These are phyloP conservation scores for Bolboschoenoplectus hybrid DNA, from an alignment of 202 grass and related monocot species.

Conservation along the genomic window DNA sequence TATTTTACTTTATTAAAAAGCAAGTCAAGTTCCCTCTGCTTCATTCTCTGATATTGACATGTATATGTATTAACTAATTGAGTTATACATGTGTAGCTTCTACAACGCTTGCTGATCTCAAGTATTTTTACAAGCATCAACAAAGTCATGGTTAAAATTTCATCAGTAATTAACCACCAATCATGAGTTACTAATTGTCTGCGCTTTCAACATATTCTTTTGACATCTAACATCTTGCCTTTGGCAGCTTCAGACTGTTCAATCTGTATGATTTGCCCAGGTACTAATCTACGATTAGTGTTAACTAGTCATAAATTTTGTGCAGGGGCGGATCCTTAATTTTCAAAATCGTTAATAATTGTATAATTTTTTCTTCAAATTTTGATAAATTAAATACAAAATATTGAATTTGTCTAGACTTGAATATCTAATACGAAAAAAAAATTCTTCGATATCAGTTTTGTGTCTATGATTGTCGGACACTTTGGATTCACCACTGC, in stretches of 20 bases:
- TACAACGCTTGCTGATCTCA: constrained; percentile 1
- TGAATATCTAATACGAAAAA: too few relatives aligned
- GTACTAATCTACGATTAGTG: not conserved
- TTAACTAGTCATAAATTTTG: not conserved
- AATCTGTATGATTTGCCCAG: not conserved
- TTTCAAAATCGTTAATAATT: too few relatives aligned
- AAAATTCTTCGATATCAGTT: too few relatives aligned
- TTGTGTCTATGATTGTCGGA: too few relatives aligned
- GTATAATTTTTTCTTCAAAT: too few relatives aligned
- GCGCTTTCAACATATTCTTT: not conserved
- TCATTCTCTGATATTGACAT: not conserved
- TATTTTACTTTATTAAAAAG: not conserved
- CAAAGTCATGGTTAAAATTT: not conserved
- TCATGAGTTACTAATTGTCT: not conserved
- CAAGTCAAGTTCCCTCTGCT: not conserved
- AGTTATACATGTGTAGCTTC: not conserved
- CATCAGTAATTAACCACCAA: not conserved
- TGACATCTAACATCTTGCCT: not conserved
- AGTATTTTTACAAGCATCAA: not conserved
- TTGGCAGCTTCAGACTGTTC: not conserved
- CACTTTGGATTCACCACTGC: not conserved
- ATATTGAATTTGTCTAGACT: too few relatives aligned
- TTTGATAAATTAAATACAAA: too few relatives aligned
- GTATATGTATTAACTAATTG: not conserved
- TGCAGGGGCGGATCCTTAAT: too few relatives aligned